A percentile compares a stretch with the other conserved stretches of the same genome.
phyloP scores from a whole-genome alignment of 78 protist genomes.

The Planoprotostelium fungivorum region DNA sequence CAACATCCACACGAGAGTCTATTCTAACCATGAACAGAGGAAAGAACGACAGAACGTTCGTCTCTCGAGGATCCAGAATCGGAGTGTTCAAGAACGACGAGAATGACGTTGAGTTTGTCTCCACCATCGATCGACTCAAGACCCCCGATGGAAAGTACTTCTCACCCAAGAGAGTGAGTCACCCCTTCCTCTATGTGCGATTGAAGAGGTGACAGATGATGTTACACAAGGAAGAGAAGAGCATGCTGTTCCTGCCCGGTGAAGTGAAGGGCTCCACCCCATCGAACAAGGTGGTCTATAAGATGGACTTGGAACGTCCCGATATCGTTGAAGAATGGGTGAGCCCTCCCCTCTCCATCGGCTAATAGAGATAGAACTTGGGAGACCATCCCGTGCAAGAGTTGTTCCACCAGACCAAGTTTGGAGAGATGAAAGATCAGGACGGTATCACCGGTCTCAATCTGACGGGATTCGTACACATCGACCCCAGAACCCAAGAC shows the following conservation, averaged over 20 bases:
- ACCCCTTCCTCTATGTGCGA: not conserved
- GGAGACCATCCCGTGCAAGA: conserved; percentile 14
- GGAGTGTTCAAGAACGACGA: conserved; percentile 63
- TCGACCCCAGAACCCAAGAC: conserved; percentile 48
- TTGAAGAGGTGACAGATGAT: conserved; percentile 18
- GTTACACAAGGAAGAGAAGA: conserved; percentile 52
- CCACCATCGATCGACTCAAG: conserved; percentile 26
- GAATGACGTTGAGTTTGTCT: conserved; percentile 34
- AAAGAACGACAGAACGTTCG: conserved; percentile 49
- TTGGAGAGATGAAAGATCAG: conserved; percentile 20
- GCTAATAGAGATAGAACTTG: conserved; percentile 10
- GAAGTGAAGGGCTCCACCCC: not conserved
- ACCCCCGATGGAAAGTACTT: conserved; percentile 29
- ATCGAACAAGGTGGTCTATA: conserved; percentile 11
- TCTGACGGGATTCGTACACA: conserved; percentile 24
- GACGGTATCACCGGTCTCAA: conserved; percentile 40
- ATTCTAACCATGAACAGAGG: too few relatives aligned
- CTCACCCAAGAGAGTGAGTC: conserved; percentile 42
- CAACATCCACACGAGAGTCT: too few relatives aligned
- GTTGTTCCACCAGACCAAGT: conserved; percentile 30
- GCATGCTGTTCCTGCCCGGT: conserved; percentile 32
- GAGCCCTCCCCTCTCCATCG: not conserved
- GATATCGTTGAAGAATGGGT: conserved; percentile 53
- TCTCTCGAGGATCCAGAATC: conserved; percentile 55
- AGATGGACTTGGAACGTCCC: conserved; percentile 55